A percentile compares a stretch with the other conserved stretches of the same genome.
Conservation (phyloP, 2,329 filamentous ascomycete species). For the Cladosporium sp. region DNA sequence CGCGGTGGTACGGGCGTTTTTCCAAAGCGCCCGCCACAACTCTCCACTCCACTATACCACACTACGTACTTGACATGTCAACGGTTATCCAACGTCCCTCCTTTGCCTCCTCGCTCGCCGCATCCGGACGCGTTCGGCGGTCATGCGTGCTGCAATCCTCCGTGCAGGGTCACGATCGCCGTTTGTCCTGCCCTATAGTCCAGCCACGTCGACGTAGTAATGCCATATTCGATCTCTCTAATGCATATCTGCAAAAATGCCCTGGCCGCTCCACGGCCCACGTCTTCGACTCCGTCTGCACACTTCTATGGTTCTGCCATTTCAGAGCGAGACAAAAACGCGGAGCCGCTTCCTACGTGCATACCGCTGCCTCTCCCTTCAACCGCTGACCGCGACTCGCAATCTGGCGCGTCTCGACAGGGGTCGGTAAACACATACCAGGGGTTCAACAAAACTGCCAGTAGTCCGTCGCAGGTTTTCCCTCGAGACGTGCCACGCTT, state of each 20-base stretch:
- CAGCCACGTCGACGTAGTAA: not conserved
- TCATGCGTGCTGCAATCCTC: not conserved
- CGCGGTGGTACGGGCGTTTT: not conserved
- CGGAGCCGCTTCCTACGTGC: not conserved
- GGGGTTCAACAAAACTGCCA: slow-evolving; percentile 81
- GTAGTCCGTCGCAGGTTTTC: slow-evolving; percentile 25
- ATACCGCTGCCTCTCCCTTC: slow-evolving; percentile 7
- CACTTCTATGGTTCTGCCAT: not conserved
- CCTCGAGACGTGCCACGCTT: not conserved
- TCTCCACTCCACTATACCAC: not conserved
- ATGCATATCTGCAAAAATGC: slow-evolving; percentile 14
- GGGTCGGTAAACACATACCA: slow-evolving; percentile 15
- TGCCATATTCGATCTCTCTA: slow-evolving; percentile 10
- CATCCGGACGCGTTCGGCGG: not conserved
- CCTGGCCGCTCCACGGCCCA: not conserved
- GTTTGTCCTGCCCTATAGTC: slow-evolving; percentile 6
- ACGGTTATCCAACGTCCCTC: slow-evolving; percentile 2
- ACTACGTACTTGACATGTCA: not conserved
- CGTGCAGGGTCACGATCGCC: slow-evolving; percentile 4
- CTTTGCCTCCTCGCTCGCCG: not conserved
- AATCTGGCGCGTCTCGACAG: slow-evolving; percentile 17
- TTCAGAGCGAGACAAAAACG: slow-evolving; percentile 14
- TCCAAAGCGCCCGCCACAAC: not conserved
- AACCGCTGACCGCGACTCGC: slow-evolving; percentile 9
- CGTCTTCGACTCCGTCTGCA: not conserved